Evolutionary conservation across 345 rosid genomes (phyloP).

Genomic region (Euphorbia pulcherrima): DNA sequence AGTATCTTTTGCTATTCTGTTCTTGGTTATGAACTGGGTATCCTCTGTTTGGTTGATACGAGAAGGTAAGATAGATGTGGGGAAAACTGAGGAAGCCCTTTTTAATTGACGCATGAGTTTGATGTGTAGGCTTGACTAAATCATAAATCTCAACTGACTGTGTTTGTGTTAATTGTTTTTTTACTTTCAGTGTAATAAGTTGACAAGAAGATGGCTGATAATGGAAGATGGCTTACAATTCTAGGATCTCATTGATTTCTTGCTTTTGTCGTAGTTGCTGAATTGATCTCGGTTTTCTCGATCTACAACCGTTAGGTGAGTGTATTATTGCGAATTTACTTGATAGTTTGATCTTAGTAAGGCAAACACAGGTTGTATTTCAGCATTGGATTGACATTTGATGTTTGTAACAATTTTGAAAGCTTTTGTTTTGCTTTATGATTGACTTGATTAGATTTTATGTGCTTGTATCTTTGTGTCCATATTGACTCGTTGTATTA

Average conservation of each 20-base stretch:
- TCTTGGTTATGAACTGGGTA: too few relatives aligned
- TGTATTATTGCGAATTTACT: background rate
- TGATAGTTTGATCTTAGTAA: background rate
- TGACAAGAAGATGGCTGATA: too few relatives aligned
- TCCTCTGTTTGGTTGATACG: too few relatives aligned
- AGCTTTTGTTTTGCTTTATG: background rate
- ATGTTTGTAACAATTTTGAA: background rate
- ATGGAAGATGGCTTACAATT: too few relatives aligned
- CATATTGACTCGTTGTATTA: background rate
- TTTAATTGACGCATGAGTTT: too few relatives aligned
- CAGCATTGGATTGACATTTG: background rate
- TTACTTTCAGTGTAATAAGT: too few relatives aligned
- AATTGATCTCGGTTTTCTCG: slow-evolving; percentile 64
- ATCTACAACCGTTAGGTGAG: slow-evolving; percentile 64
- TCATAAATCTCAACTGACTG: too few relatives aligned
- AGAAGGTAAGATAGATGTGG: too few relatives aligned
- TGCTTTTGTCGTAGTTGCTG: slow-evolving; percentile 42
- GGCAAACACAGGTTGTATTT: background rate
- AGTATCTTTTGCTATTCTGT: too few relatives aligned
- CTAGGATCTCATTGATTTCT: slow-evolving; percentile 56
- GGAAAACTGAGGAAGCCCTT: too few relatives aligned
- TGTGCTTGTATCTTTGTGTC: background rate
- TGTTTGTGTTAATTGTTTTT: too few relatives aligned
- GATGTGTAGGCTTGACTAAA: too few relatives aligned
- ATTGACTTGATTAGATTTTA: background rate